Conservation (phyloP, 805 yeast genomes). For the Kazachstania viticola region DNA sequence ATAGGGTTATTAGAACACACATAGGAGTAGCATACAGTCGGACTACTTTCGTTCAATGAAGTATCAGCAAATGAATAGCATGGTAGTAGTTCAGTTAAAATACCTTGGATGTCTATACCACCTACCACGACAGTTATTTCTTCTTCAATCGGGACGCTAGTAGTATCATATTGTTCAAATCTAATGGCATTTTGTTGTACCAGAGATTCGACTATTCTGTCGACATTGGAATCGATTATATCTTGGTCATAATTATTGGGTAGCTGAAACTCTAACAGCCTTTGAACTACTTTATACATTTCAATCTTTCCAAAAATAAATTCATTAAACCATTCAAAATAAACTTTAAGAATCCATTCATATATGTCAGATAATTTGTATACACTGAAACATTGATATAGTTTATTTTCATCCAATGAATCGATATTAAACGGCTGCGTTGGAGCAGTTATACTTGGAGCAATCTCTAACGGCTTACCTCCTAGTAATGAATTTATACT, state of each 20-base stretch:
- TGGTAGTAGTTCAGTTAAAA: slow-evolving; percentile 26
- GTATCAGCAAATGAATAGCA: slow-evolving; percentile 24
- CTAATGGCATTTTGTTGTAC: slow-evolving; percentile 33
- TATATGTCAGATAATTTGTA: slow-evolving; percentile 39
- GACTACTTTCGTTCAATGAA: slow-evolving; percentile 33
- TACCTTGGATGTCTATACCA: slow-evolving; percentile 27
- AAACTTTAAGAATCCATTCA: slow-evolving; percentile 40
- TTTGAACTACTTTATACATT: slow-evolving; percentile 41
- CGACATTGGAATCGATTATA: slow-evolving; percentile 38
- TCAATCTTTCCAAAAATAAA: slow-evolving; percentile 38
- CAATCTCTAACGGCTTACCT: slow-evolving; percentile 23
- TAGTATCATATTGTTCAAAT: slow-evolving; percentile 18
- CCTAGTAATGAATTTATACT: slow-evolving; percentile 25
- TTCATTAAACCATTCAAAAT: slow-evolving; percentile 43
- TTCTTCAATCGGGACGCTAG: slow-evolving; percentile 10
- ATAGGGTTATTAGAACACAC: slow-evolving; percentile 12
- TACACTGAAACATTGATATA: slow-evolving; percentile 35
- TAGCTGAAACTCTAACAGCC: slow-evolving; percentile 39
- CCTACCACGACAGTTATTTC: slow-evolving; percentile 27
- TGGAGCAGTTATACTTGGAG: slow-evolving; percentile 34
- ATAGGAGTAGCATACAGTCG: slow-evolving; percentile 37
- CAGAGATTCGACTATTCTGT: slow-evolving; percentile 35
- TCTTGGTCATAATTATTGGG: slow-evolving; percentile 39
- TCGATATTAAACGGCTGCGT: slow-evolving; percentile 46
- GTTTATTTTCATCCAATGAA: slow-evolving; percentile 36